Evolutionary conservation across 805 yeast species (phyloP), one percentile per base, ranked within the genome.

Genomic region (Monosporozyma unispora): DNA sequence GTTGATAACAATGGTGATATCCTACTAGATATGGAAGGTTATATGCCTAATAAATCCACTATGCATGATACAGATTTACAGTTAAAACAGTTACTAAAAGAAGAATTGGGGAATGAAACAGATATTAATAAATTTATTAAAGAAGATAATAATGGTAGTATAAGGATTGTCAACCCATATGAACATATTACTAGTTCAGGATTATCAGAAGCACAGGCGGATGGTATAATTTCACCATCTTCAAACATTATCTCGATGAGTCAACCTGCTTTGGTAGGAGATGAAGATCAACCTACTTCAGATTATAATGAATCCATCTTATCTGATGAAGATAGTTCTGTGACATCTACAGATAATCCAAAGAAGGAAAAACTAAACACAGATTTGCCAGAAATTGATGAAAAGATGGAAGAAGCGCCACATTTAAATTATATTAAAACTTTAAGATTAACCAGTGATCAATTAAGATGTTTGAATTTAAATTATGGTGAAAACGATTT

Each of bases 11-110:
- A 87, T 59, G 99, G 99, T 11, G 96, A 89, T 61, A 74, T 93
- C 57, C 78, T 89, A 40, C 70, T 93, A 43, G 99, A 93, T 68
- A 87, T 91, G 82, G 95, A 89, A 58, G 99, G 99, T 16, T 93
- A 93, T 69, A 91, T 90, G 67, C 84, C 95, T 31, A 88, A 83
- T 58, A 84, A 82, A 47, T 80, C 82, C 56, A 87, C 84, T 63
- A 79, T 85, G 39, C 81, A 82, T 46, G 81, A 80, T 56, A 79
- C 95, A 0, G 96, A 89, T 62, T 81, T 81, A 46, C 70, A 85
- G 35, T 78, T 93, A 51, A 81, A 80, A 57, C 81, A 83, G 56
- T 72, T 90, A 40, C 72, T 91, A 46, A 71, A 79, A 31, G 93
- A 87, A 55, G 97, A 91, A 63, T 74, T 90, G 54, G 83, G 83